Evolutionary conservation across 2,329 filamentous ascomycete species (phyloP).

Genomic region (Exophiala bonariae): DNA sequence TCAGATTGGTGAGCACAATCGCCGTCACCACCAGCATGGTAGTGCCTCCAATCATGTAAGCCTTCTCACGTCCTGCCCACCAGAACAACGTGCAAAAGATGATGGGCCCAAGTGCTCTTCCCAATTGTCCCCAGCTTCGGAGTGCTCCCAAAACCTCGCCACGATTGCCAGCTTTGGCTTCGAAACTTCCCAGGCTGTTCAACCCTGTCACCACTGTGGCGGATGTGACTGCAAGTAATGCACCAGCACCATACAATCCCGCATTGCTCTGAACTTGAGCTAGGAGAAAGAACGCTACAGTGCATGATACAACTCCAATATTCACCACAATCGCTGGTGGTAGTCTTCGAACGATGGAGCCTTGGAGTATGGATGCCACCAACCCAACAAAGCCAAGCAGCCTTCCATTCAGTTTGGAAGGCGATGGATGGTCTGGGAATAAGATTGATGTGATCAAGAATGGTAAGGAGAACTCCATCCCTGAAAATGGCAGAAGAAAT

Average conservation of each 20-base stretch:
- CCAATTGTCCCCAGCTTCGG: conserved; percentile 78
- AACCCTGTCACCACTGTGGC: conserved; percentile 93
- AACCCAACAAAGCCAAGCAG: conserved; percentile 90
- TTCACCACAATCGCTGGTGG: conserved; percentile 79
- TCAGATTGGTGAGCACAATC: conserved; percentile 17
- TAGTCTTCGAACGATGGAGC: conserved; percentile 82
- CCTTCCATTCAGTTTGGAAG: conserved; percentile 74
- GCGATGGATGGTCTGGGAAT: conserved; percentile 66
- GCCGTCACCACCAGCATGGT: conserved; percentile 71
- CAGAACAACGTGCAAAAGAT: conserved; percentile 95
- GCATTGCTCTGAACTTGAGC: conserved; percentile 66
- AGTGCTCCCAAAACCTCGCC: conserved; percentile 85
- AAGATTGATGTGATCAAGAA: conserved; percentile 92
- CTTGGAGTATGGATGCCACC: conserved; percentile 88
- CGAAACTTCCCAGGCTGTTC: conserved; percentile 88
- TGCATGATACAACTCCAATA: conserved; percentile 74
- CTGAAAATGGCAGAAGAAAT: conserved; percentile 95
- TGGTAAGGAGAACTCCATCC: conserved; percentile 95
- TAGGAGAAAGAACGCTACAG: conserved; percentile 77
- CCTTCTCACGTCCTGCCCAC: conserved; percentile 90
- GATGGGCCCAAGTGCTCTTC: conserved; percentile 80
- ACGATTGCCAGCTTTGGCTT: conserved; percentile 75
- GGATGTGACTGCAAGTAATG: conserved; percentile 82
- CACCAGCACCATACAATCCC: conserved; percentile 78
- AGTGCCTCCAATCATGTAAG: conserved; percentile 76